Conservation (phyloP, 2,329 filamentous ascomycete species). For the Penicillium glabrum region DNA sequence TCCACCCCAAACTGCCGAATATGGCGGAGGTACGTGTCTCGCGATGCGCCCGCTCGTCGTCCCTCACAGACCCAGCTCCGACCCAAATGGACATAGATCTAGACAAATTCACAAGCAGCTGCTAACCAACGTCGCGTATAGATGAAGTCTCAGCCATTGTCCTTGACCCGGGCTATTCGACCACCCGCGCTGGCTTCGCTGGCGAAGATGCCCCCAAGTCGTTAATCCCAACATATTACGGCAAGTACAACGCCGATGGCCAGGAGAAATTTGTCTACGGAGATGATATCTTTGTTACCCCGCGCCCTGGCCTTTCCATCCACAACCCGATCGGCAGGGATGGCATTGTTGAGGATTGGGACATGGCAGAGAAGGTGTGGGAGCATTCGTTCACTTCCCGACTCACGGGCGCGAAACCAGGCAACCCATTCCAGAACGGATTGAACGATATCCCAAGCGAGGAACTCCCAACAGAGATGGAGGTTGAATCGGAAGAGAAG, state of each 20-base stretch:
- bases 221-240: constrained; percentile 88
- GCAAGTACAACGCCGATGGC: constrained; percentile 54
- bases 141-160: constrained; percentile 98
- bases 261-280: constrained; percentile 70
- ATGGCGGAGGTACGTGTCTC: constrained; percentile 47
- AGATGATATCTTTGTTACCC: constrained; percentile 83
- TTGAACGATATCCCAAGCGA: constrained; percentile 67
- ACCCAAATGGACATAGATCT: not conserved
- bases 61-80: constrained; percentile 2
- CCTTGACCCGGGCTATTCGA: constrained; percentile 90
- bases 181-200: constrained; percentile 90
- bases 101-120: not conserved
- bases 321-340: constrained; percentile 90
- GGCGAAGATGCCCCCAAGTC: constrained; percentile 97
- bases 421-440: constrained; percentile 71
- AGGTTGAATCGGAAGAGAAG: constrained; percentile 67
- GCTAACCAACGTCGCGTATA: constrained; percentile 38
- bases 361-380: constrained; percentile 84
- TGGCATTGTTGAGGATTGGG: constrained; percentile 94
- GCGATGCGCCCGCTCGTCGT: constrained; percentile 7
- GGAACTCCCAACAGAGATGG: constrained; percentile 60
- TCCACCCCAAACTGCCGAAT: constrained; percentile 48
- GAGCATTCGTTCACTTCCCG: constrained; percentile 88
- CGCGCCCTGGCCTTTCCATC: constrained; percentile 74
- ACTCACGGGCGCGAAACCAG: constrained; percentile 73